These are phyloP conservation scores for Glebionis coronaria DNA, from an alignment of 129 eudicot genomes.

Conservation along the genomic window DNA sequence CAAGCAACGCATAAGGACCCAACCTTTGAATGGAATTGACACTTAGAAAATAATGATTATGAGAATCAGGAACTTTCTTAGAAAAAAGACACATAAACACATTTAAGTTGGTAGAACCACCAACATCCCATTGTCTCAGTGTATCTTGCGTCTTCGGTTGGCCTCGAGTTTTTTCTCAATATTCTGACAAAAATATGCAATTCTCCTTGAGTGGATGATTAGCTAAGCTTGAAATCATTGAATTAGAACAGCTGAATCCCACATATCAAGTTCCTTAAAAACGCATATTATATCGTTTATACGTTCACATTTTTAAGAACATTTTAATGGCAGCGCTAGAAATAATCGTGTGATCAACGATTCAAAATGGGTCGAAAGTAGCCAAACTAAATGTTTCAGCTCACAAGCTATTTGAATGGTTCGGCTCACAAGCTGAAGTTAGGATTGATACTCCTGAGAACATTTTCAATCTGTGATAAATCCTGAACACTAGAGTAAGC, in stretches of 20 bases:
- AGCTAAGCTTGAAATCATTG: constrained; percentile 65
- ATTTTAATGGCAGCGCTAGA: constrained; percentile 75
- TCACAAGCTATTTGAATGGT: no score
- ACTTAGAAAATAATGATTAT: no score
- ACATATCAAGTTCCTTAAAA: constrained; percentile 41
- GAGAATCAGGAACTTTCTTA: no score
- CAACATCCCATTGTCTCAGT: no score
- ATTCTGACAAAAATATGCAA: constrained; percentile 41
- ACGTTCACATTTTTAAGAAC: constrained; percentile 79
- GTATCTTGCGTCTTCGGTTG: constrained; percentile 21
- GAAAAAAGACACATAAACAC: no score
- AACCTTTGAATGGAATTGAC: no score
- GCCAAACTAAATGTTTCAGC: no score
- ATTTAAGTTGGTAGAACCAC: no score
- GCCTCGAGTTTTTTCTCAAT: constrained; percentile 39
- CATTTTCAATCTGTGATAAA: constrained; percentile 48
- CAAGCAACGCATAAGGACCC: no score
- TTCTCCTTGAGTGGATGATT: constrained; percentile 45
- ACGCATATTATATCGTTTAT: constrained; percentile 40
- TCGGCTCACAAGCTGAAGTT: no score
- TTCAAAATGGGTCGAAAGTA: no score
- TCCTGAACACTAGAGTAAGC: constrained; percentile 54
- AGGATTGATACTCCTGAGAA: constrained; percentile 9
- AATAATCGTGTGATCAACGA: constrained; percentile 37
- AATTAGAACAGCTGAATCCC: constrained; percentile 74